phyloP scores from a whole-genome alignment of 441 rosid genomes.

The Gossypium davidsonii region DNA sequence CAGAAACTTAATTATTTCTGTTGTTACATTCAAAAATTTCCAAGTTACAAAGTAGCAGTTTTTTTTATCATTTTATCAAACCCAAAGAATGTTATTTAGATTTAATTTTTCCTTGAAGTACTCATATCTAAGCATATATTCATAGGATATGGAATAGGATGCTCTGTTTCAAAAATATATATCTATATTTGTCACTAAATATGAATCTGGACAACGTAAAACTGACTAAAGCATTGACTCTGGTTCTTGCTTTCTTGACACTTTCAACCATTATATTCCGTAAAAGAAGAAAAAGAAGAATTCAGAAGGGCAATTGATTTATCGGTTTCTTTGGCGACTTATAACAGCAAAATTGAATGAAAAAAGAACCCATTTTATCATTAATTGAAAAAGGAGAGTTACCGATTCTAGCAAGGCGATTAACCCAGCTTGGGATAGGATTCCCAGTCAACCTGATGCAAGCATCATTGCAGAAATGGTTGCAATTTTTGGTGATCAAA shows the following conservation, averaged over 20 bases:
- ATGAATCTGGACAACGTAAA: neutral
- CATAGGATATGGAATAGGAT: neutral
- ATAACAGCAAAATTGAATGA: neutral
- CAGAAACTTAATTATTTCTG: too few species aligned
- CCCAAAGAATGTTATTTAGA: too few species aligned
- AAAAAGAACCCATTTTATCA: neutral
- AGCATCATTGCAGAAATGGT: slow-evolving; percentile 92
- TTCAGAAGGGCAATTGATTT: neutral
- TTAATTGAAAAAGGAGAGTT: slow-evolving; percentile 3
- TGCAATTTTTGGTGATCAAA: slow-evolving; percentile 89
- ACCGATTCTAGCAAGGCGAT: slow-evolving; percentile 96
- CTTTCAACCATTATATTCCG: neutral
- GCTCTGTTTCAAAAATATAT: neutral
- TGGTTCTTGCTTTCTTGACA: neutral
- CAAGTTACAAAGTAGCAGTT: too few species aligned
- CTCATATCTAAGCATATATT: neutral
- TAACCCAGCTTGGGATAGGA: slow-evolving; percentile 92
- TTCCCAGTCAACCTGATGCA: slow-evolving; percentile 71
- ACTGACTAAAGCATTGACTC: neutral
- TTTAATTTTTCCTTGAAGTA: neutral
- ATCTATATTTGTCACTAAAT: neutral
- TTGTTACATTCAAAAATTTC: too few species aligned
- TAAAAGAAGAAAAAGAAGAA: neutral
- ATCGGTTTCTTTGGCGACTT: neutral
- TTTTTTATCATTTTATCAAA: too few species aligned